Evolutionary conservation across 1,284 basidiomycete genomes (phyloP).

Genomic region (Cryptococcus sp.): DNA sequence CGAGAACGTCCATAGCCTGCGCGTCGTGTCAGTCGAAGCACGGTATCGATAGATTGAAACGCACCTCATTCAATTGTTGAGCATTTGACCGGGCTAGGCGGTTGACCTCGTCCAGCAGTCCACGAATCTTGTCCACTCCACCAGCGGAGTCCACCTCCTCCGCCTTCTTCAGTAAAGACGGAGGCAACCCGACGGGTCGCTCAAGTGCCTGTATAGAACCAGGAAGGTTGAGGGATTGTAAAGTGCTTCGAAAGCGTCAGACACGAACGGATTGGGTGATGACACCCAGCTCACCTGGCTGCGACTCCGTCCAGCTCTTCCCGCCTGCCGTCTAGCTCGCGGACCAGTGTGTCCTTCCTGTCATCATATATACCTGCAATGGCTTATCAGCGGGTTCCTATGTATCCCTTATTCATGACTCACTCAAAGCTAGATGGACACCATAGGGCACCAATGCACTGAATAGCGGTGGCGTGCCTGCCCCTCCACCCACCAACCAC

Average conservation of each 20-base stretch:
- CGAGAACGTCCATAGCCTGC: conserved; percentile 83
- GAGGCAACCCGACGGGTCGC: conserved; percentile 81
- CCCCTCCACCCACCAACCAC: conserved; percentile 55
- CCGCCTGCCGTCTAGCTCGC: conserved; percentile 65
- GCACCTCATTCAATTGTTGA: conserved; percentile 72
- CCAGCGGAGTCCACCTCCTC: conserved; percentile 80
- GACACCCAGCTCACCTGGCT: conserved; percentile 60
- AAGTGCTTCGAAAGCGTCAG: conserved; percentile 56
- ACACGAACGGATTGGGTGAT: background rate
- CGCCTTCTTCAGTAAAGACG: conserved; percentile 80
- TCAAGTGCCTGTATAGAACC: conserved; percentile 85
- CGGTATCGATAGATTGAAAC: conserved; percentile 12
- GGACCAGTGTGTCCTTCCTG: conserved; percentile 71
- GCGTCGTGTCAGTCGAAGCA: conserved; percentile 7
- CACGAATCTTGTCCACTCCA: conserved; percentile 70
- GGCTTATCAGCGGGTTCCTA: background rate
- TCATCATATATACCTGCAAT: conserved; percentile 80
- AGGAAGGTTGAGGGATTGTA: conserved; percentile 77
- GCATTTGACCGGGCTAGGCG: conserved; percentile 66
- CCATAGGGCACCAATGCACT: conserved; percentile 80
- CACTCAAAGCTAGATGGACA: conserved; percentile 84
- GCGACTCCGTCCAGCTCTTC: conserved; percentile 67
- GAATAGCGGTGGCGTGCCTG: conserved; percentile 67
- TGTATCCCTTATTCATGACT: conserved; percentile 36
- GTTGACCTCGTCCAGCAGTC: conserved; percentile 72